Evolutionary conservation across 805 yeast species (phyloP), one percentile per base, ranked within the genome.

Genomic region (Candida boleticola): DNA sequence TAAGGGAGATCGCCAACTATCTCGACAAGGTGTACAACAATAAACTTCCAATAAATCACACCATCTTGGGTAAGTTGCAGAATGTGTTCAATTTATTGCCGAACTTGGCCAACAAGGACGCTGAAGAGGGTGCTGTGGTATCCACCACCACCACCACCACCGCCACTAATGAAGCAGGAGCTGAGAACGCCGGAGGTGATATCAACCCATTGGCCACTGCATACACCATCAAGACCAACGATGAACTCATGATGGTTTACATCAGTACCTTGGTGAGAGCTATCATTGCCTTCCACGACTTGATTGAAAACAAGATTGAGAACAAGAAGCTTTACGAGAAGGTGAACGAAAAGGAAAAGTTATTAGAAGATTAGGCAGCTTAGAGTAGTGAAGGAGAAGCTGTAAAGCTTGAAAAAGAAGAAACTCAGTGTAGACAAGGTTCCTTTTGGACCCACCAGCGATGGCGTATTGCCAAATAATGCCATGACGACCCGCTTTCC

Each of bases 41-140:
- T 18, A 74, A 80, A 47, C 73, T 93, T 42, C 98, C 98, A 4
- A 78, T 92, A 33, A 93, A 93, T 61, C 96, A 92, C 58, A 80
- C 80, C 3, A 92, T 95, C 40, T 71, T 93, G 45, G 98, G 96
- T 18, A 89, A 89, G 64, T 73, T 93, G 41, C 99, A 93, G 66
- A 96, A 90, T 56, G 89, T 93, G 16, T 93, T 93, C 71, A 93
- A 95, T 61, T 73, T 93, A 43, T 74, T 93, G 52, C 99, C 99
- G 16, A 89, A 89, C 62, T 73, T 92, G 48, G 59, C 64, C 9
- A 58, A 57, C 31, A 53, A 56, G 14, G 47, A 48, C 11, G 47
- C 47, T n/a, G 48, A 43, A 13, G 52, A 45, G 18, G n/a, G n/a
- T n/a, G n/a, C n/a, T n/a, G n/a, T n/a, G n/a, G n/a, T n/a, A n/a